A percentile compares a stretch with the other conserved stretches of the same genome.
phyloP scores from a whole-genome alignment of 179 eudicot species.

The Patellifolia procumbens region DNA sequence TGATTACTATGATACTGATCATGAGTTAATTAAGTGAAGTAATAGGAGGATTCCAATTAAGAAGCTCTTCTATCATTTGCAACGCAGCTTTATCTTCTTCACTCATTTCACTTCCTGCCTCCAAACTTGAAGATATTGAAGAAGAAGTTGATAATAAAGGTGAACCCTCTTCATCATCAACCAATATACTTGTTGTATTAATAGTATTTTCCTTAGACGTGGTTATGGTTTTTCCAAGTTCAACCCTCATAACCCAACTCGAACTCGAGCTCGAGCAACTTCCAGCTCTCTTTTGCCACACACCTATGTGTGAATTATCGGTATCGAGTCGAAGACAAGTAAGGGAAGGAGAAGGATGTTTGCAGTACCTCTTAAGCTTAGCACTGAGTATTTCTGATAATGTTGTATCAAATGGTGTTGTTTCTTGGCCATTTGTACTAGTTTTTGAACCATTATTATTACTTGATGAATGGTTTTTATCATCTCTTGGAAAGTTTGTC shows the following conservation, averaged over 20 bases:
- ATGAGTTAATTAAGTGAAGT: slow-evolving; percentile 9
- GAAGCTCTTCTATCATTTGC: slow-evolving; percentile 88
- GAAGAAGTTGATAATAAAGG: slow-evolving; percentile 8
- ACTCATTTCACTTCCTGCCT: slow-evolving; percentile 32
- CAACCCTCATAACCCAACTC: slow-evolving; percentile 75
- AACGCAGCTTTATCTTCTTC: slow-evolving; percentile 69
- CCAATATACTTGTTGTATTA: background rate
- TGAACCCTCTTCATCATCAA: background rate
- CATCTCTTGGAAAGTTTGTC: slow-evolving; percentile 58
- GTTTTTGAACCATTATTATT: background rate
- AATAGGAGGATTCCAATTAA: slow-evolving; percentile 54
- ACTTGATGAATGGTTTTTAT: background rate
- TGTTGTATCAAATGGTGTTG: slow-evolving; percentile 26
- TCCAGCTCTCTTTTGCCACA: slow-evolving; percentile 83
- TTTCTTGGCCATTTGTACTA: background rate
- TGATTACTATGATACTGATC: background rate
- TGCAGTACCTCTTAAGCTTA: slow-evolving; percentile 64
- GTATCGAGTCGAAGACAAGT: slow-evolving; percentile 80
- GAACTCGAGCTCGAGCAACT: slow-evolving; percentile 55
- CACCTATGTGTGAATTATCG: slow-evolving; percentile 75
- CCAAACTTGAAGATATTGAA: slow-evolving; percentile 19
- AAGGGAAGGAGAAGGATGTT: slow-evolving; percentile 72
- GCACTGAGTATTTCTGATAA: slow-evolving; percentile 50
- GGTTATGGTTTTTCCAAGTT: slow-evolving; percentile 38
- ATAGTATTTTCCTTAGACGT: background rate